Base-by-base conservation (phyloP, 164 flowering plant species). In the Berberis thunbergii region DNA sequence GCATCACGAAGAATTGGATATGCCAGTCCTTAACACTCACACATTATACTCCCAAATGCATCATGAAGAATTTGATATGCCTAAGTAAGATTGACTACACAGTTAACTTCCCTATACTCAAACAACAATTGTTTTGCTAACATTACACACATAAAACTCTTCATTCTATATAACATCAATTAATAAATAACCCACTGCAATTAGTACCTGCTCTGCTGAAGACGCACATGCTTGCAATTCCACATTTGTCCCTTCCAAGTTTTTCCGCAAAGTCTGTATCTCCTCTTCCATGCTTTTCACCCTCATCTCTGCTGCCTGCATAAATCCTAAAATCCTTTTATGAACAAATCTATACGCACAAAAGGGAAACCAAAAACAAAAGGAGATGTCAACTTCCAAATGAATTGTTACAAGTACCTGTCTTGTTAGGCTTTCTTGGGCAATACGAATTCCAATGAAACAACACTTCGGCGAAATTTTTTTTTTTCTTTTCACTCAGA, bases 401-500 rank as follows among this genome's bases (percentile, higher is more conserved):
- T 26, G 26, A 26, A 26, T 26, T 26, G 26, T 26, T 26, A 26
- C 26, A 26, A 26, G 26, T 72, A 59, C 96, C 96, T 88, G 84
- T 75, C 97, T 83, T 3, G 86, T 80, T 41, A 77, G 70, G 69
- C 82, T 64, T 79, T 89, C 98, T 63, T 74, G 75, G 56, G 77
- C 84, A 78, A 79, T 77, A 0, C 79, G n/a, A n/a, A 79, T 63
- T 90, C 91, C 58, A 80, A 67, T 1, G 94, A 85, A 57, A 86
- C 91, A 10, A 92, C 84, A 67, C 79, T 83, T 38, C 80, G 68
- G 59, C 91, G 57, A 53, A 91, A 88, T 63, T 70, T 87, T 69
- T 82, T n/a, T n/a, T 92, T 69, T 87, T 92, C 76, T 77, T 87
- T 71, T 92, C 96, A 53, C 79, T 77, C 74, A 92, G 82, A 81